phyloP scores from a whole-genome alignment of 2,329 filamentous ascomycete species.

The Alternaria rosae region DNA sequence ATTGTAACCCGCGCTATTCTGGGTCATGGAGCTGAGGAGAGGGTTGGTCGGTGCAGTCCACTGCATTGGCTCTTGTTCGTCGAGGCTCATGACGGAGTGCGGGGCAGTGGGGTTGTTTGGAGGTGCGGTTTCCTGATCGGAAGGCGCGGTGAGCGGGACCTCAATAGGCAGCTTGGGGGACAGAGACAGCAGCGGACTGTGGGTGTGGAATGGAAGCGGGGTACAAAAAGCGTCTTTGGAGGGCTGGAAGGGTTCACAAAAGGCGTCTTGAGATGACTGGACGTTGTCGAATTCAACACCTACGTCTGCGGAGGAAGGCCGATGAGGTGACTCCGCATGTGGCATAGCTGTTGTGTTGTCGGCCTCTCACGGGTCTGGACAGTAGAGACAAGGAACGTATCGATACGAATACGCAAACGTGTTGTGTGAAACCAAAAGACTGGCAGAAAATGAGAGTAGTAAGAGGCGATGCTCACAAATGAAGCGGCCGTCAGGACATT shows the following conservation, averaged over 20 bases:
- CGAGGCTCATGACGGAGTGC: constrained; percentile 23
- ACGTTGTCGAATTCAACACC: constrained; percentile 24
- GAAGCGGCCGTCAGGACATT: constrained; percentile 45
- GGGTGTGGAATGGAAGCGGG: constrained; percentile 23
- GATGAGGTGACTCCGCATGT: constrained; percentile 39
- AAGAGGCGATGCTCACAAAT: constrained; percentile 33
- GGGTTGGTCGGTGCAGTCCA: constrained; percentile 31
- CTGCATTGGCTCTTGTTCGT: constrained; percentile 25
- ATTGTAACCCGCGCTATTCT: constrained; percentile 21
- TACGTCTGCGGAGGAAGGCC: constrained; percentile 29
- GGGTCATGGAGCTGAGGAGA: constrained; percentile 15
- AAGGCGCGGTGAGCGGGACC: constrained; percentile 23
- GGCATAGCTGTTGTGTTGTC: constrained; percentile 43
- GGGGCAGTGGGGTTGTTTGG: constrained; percentile 4
- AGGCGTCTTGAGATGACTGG: constrained; percentile 23
- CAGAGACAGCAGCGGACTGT: constrained; percentile 20
- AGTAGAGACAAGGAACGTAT: constrained; percentile 24
- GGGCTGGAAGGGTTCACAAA: constrained; percentile 25
- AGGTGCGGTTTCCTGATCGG: constrained; percentile 17
- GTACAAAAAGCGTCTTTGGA: constrained; percentile 29
- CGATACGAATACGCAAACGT: constrained; percentile 33
- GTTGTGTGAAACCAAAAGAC: constrained; percentile 37
- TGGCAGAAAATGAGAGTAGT: constrained; percentile 28
- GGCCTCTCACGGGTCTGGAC: constrained; percentile 26
- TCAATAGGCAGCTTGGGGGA: constrained; percentile 18